Percentiles rank a stretch among this genome's conserved stretches.
phyloP scores from a whole-genome alignment of 352 stramenopile genomes.

The Phytopythium mirpurense region DNA sequence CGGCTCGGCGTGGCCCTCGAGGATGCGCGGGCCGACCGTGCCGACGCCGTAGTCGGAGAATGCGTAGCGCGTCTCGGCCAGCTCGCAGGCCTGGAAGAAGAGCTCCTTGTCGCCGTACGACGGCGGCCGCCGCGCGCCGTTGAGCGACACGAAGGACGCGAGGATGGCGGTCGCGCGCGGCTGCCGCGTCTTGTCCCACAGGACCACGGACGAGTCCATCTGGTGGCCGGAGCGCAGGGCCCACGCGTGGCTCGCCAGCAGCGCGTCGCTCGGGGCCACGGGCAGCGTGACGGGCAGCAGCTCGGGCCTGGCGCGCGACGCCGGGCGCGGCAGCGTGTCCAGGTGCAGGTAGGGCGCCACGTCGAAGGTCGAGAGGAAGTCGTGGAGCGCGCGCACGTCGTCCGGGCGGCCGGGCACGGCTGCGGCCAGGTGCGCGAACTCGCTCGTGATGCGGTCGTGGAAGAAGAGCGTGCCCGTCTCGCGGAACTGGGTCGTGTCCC shows the following conservation, averaged over 20 bases:
- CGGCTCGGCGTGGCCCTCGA: slow-evolving; percentile 8
- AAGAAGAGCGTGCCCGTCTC: slow-evolving; percentile 66
- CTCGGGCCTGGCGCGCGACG: not conserved
- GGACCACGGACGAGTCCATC: slow-evolving; percentile 42
- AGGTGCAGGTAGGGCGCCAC: slow-evolving; percentile 14
- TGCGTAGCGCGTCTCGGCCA: slow-evolving; percentile 40
- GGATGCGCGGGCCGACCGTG: slow-evolving; percentile 20
- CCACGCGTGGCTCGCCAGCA: slow-evolving; percentile 32
- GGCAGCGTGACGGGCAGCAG: not conserved
- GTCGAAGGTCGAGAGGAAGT: slow-evolving; percentile 37
- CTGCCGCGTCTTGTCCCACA: slow-evolving; percentile 42
- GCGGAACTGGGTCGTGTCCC: slow-evolving; percentile 42
- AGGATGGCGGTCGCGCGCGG: slow-evolving; percentile 36
- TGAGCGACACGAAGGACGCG: slow-evolving; percentile 32
- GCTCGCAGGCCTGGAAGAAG: slow-evolving; percentile 43
- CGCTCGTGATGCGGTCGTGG: slow-evolving; percentile 49
- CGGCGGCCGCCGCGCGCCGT: slow-evolving; percentile 10
- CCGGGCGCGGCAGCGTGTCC: not conserved
- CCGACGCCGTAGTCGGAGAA: slow-evolving; percentile 35
- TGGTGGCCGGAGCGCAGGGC: slow-evolving; percentile 32
- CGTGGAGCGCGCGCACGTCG: slow-evolving; percentile 18
- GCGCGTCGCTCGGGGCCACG: slow-evolving; percentile 23
- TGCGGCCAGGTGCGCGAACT: slow-evolving; percentile 21
- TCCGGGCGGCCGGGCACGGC: slow-evolving; percentile 4
- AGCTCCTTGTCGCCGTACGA: slow-evolving; percentile 55